Base-by-base conservation (phyloP, 768 basidiomycete species). In the Leccinum barrowsii region DNA sequence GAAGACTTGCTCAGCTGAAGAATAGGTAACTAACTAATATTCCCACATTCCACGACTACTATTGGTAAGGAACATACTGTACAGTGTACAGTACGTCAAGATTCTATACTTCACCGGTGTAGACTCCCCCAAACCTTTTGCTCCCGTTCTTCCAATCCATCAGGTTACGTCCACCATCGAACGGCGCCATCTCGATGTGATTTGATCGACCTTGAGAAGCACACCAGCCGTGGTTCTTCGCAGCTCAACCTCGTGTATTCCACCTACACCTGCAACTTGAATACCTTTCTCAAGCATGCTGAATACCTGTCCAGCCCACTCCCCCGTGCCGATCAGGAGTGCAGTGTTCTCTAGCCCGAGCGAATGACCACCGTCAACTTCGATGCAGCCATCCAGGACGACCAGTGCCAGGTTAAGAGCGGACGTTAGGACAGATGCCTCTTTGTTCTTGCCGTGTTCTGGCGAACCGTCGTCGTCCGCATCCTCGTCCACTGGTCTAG, bases 301-400 rank as follows among this genome's bases (percentile, higher is more conserved):
- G 67, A 95, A 88, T 3, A 94, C 76, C 50, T 77, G 78, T 10
- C 78, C 76, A 2, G 88, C 90, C 95, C 94, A 97, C 69, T 95
- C 92, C 5, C 86, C 85, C 1, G 82, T 74, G 1, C 85, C 86
- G 22, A 92, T 73, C 34, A 96, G 65, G 21, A 94, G 72, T 12
- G 81, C 76, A 0, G 89, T 83, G 64, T 92, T 85, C 53, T 95
- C 94, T 50, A 91, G 76, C 13, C 87, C 81, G 37, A 98, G 73
- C 2, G 84, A 79, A 46, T 82, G 80, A 1, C 94, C 96, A 3
- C 79, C 84, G 62, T 98, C 96, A 5, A 90, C 68, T 35, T 91
- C 89, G 19, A 89, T 63, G 47, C 84, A 85, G 0, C 83, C 85
- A 67, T 95, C 89, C 10, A 98, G 75, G 32, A 89, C 78, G 35